Percentiles rank a stretch among this genome's conserved stretches.
Conservation (phyloP, 371 early-diverging fungal genomes). For the Blakeslea trispora region DNA sequence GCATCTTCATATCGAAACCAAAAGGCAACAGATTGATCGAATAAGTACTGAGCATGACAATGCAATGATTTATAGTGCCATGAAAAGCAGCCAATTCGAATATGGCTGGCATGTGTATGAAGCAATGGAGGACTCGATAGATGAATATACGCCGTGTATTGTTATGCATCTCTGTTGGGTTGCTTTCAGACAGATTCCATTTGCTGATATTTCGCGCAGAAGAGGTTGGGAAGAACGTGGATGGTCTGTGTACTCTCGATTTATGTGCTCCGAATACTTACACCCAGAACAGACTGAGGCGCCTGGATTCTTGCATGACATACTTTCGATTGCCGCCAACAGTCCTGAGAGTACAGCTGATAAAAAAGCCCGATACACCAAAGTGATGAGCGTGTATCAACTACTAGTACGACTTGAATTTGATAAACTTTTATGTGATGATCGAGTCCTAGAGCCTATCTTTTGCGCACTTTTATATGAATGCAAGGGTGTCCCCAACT, state of each 20-base stretch:
- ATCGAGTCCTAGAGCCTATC: conserved; percentile 38
- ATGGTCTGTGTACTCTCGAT: conserved; percentile 38
- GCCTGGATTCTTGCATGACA: conserved; percentile 37
- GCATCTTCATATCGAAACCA: conserved; percentile 17
- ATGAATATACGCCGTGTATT: conserved; percentile 38
- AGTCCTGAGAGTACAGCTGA: conserved; percentile 27
- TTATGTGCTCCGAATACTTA: conserved; percentile 44
- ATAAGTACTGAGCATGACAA: conserved; percentile 37
- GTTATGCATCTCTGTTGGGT: conserved; percentile 43
- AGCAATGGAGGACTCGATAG: conserved; percentile 32
- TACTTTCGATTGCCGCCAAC: conserved; percentile 31
- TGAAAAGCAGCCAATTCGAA: conserved; percentile 32
- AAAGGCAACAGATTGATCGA: conserved; percentile 16
- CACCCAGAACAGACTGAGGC: conserved; percentile 36
- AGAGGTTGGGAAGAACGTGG: conserved; percentile 40
- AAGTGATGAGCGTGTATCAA: conserved; percentile 33
- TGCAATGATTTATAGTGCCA: conserved; percentile 35
- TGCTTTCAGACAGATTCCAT: conserved; percentile 23
- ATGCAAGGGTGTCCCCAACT: conserved; percentile 26
- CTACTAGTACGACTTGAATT: conserved; percentile 25
- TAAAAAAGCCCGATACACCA: conserved; percentile 29
- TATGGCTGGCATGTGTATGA: conserved; percentile 43
- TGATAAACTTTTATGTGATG: conserved; percentile 30
- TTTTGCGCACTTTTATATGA: conserved; percentile 33
- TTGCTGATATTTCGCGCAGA: conserved; percentile 25